These are phyloP conservation scores for Trichocladium uniseriatum DNA, from an alignment of 495 filamentous ascomycete genomes.

Conservation along the genomic window DNA sequence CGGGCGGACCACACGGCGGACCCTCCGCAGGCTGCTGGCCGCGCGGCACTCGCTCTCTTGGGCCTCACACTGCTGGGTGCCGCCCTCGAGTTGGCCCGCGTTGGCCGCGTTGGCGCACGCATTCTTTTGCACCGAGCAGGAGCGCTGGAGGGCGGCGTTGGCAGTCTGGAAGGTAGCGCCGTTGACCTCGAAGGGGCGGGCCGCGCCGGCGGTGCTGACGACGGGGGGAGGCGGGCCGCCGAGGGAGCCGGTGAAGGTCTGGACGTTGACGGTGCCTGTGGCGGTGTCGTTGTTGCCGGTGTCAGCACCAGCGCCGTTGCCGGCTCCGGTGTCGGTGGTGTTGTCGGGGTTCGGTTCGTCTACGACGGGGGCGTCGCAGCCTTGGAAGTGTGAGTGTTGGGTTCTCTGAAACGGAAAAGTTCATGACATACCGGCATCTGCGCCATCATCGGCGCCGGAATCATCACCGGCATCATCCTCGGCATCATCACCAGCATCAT, in stretches of 20 bases:
- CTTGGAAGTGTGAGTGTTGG: no score
- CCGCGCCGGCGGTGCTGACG: conserved; percentile 32
- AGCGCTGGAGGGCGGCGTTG: conserved; percentile 44
- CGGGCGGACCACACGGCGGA: conserved; percentile 10
- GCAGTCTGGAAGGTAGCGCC: conserved; percentile 42
- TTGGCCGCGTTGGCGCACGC: conserved; percentile 48
- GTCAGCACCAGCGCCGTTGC: conserved; percentile 11
- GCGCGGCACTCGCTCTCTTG: conserved; percentile 39
- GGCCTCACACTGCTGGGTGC: conserved; percentile 39
- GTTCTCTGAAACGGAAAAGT: no score
- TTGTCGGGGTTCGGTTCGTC: conserved; percentile 39
- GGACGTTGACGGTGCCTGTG: conserved; percentile 37
- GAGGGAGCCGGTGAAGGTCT: conserved; percentile 48
- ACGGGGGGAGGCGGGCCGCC: conserved; percentile 45
- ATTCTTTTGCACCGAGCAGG: conserved; percentile 49
- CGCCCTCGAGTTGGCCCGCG: conserved; percentile 33
- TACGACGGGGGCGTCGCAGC: conserved; percentile 29
- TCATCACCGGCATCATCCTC: background rate
- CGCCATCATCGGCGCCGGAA: no score
- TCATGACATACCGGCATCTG: no score
- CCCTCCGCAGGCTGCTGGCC: conserved; percentile 20
- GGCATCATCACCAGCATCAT: conserved; percentile 17
- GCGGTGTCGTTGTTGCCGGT: conserved; percentile 16
- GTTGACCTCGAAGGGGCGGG: conserved; percentile 47
- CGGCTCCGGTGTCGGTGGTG: no score